Conservation (phyloP, 1,284 basidiomycete genomes). For the Golubevia pallescens region DNA sequence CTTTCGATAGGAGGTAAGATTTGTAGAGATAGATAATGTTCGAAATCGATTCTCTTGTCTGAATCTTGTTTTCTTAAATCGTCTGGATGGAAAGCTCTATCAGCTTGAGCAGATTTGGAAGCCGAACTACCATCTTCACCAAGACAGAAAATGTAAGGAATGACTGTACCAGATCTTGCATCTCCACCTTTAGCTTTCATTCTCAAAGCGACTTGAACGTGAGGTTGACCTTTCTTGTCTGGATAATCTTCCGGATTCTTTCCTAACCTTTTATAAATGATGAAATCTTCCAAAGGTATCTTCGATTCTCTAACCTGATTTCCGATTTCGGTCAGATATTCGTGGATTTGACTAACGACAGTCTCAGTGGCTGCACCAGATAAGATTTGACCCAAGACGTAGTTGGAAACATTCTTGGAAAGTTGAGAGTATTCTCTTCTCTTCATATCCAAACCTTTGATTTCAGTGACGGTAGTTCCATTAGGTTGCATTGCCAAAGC, state of each 20-base stretch:
- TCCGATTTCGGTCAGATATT: slow-evolving; percentile 80
- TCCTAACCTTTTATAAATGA: slow-evolving; percentile 70
- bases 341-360: slow-evolving; percentile 90
- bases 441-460: slow-evolving; percentile 99
- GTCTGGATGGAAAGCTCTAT: slow-evolving; percentile 90
- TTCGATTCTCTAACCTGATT: slow-evolving; percentile 78
- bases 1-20: slow-evolving; percentile 93
- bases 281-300: slow-evolving; percentile 86
- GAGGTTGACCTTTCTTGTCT: slow-evolving; percentile 90
- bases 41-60: slow-evolving; percentile 65
- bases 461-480: slow-evolving; percentile 68
- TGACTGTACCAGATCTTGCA: slow-evolving; percentile 86
- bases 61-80: slow-evolving; percentile 74
- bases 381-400: slow-evolving; percentile 77
- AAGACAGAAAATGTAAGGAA: slow-evolving; percentile 93
- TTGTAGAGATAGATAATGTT: slow-evolving; percentile 89
- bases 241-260: slow-evolving; percentile 76
- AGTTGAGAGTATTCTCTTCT: slow-evolving; percentile 90
- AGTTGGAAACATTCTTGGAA: slow-evolving; percentile 92
- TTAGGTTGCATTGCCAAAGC: slow-evolving; percentile 73
- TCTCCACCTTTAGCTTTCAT: slow-evolving; percentile 84
- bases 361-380: slow-evolving; percentile 89
- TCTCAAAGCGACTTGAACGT: slow-evolving; percentile 92
- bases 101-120: slow-evolving; percentile 81
- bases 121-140: slow-evolving; percentile 74